Base-by-base conservation (phyloP, 2,329 filamentous ascomycete species). In the Byssothecium circinans region DNA sequence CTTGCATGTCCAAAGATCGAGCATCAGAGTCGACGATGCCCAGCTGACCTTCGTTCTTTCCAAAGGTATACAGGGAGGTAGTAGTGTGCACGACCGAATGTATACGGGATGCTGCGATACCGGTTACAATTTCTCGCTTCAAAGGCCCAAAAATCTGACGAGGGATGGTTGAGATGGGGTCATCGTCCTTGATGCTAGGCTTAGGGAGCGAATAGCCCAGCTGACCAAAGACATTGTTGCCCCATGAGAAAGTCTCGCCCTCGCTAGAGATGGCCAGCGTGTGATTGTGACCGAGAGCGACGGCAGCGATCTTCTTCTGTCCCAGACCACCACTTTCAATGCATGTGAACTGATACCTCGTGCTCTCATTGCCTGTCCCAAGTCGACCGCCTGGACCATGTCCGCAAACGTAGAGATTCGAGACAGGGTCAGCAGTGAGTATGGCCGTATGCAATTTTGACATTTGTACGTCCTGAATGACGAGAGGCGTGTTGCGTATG, bases 221-320 rank as follows among this genome's bases (percentile, higher is more conserved):
- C 67, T 97, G 92, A 1, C 87, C 90, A 65, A 83, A 86, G 7
- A 81, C 84, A 61, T 96, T 97, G 56, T 87, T 88, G 7, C 94
- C 94, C 94, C 94, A 99, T 1, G 90, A 94, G 77, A 89, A 96
- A 5, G 96, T 82, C 57, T 95, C 89, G n/a, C 94, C 92, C 43
- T 85, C 80, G n/a, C 85, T 85, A 3, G 89, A 88, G 5, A 97
- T 77, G 1, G 90, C 92, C 67, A 99, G 78, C 2, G 88, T 89
- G 67, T 99, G 94, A 57, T 96, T 94, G 65, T 95, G 89, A 0
- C 94, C 94, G 2, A 99, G 78, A 1, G 91, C 90, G 38, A 96
- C 80, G n/a, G 84, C 82, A 2, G 81, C 75, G 4, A 96, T 80
- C 58, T 84, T 88, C 67, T 86, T 91, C 42, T 89, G 87, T 1